Conservation (phyloP, 495 filamentous ascomycete genomes). For the Thermochaetoides thermophila region DNA sequence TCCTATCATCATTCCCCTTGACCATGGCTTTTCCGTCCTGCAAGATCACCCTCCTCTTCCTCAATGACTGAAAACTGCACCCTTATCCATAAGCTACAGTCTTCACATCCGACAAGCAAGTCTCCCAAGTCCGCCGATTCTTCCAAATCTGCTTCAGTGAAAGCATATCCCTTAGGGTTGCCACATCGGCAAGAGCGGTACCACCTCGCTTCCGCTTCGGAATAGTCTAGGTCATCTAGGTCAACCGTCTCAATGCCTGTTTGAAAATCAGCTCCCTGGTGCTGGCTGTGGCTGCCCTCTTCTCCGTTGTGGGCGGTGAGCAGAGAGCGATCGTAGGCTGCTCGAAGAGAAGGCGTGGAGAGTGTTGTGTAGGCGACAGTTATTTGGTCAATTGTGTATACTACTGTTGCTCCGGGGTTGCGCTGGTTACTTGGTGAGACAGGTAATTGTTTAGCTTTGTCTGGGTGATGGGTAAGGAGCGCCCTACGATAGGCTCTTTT, state of each 20-base stretch:
- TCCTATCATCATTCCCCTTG: background rate
- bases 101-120: slow-evolving; percentile 59
- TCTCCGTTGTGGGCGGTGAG: slow-evolving; percentile 5
- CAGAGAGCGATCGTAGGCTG: slow-evolving; percentile 50
- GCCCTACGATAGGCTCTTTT: slow-evolving; percentile 69
- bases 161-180: slow-evolving; percentile 52
- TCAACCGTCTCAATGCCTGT: slow-evolving; percentile 56
- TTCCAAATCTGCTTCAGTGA: slow-evolving; percentile 59
- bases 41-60: slow-evolving; percentile 18
- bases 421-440: slow-evolving; percentile 1
- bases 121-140: slow-evolving; percentile 48
- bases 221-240: slow-evolving; percentile 17
- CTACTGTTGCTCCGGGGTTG: slow-evolving; percentile 4
- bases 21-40: background rate
- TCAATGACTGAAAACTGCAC: slow-evolving; percentile 55
- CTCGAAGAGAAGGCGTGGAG: slow-evolving; percentile 39
- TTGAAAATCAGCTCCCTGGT: slow-evolving; percentile 32
- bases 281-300: too few relatives aligned
- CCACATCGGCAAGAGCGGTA: slow-evolving; percentile 68
- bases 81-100: slow-evolving; percentile 71
- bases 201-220: slow-evolving; percentile 35
- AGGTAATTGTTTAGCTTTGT: slow-evolving; percentile 37
- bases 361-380: slow-evolving; percentile 60
- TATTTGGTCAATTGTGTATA: slow-evolving; percentile 58
- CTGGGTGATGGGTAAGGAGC: slow-evolving; percentile 66